phyloP scores from a whole-genome alignment of 2,329 filamentous ascomycete genomes.

The Ramichloridium luteum region DNA sequence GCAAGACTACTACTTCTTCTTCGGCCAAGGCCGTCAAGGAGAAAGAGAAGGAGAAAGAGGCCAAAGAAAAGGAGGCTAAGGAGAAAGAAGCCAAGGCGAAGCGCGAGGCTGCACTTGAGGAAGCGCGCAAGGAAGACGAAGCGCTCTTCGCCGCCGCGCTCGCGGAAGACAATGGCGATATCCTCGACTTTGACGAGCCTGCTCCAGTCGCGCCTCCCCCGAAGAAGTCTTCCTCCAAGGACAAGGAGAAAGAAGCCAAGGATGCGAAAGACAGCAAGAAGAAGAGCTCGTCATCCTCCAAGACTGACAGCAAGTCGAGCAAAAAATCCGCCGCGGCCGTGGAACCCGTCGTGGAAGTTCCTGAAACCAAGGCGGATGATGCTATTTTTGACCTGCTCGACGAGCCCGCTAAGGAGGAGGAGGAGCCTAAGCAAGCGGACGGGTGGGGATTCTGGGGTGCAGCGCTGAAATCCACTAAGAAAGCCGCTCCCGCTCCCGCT shows the following conservation, averaged over 20 bases:
- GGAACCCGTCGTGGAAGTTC: slow-evolving; percentile 9
- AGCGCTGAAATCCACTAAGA: slow-evolving; percentile 32
- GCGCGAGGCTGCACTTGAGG: slow-evolving; percentile 14
- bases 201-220: slow-evolving; percentile 9
- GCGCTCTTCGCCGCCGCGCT: slow-evolving; percentile 26
- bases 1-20: slow-evolving; percentile 20
- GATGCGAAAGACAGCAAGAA: slow-evolving; percentile 3
- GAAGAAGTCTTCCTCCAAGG: slow-evolving; percentile 19
- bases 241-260: slow-evolving; percentile 14
- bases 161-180: slow-evolving; percentile 23
- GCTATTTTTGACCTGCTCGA: slow-evolving; percentile 11
- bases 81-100: slow-evolving; percentile 26
- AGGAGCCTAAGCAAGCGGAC: slow-evolving; percentile 18
- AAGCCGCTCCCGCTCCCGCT: slow-evolving; percentile 22
- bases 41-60: slow-evolving; percentile 34
- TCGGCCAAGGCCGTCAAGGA: slow-evolving; percentile 19
- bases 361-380: slow-evolving; percentile 6
- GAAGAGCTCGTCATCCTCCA: slow-evolving; percentile 16
- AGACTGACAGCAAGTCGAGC: slow-evolving; percentile 20
- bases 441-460: slow-evolving; percentile 35
- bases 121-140: slow-evolving; percentile 15
- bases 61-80: slow-evolving; percentile 28
- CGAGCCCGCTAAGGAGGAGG: slow-evolving; percentile 4
- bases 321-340: slow-evolving; percentile 20
- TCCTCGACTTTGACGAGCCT: slow-evolving; percentile 21